Conservation (phyloP, 179 eudicot species). For the Monotropa hypopitys region DNA sequence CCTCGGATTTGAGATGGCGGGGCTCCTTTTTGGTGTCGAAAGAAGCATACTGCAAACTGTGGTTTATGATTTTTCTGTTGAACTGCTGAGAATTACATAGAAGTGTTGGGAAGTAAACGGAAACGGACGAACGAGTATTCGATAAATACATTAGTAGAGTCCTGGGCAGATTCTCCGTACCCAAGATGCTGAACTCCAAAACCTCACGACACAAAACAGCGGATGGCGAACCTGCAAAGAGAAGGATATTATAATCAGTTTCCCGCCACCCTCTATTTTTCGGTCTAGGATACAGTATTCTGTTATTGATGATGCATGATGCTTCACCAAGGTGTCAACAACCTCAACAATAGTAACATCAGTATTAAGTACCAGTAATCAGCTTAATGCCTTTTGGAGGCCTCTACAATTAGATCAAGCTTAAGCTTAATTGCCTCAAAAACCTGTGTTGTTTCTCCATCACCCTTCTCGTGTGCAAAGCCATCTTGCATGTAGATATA, state of each 20-base stretch:
- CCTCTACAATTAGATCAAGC: background rate
- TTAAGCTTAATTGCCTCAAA: background rate
- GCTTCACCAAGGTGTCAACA: background rate
- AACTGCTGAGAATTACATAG: slow-evolving; percentile 67
- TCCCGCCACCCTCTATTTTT: background rate
- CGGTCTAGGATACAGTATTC: background rate
- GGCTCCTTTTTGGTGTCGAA: slow-evolving; percentile 32
- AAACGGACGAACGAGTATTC: slow-evolving; percentile 56
- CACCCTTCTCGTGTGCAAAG: background rate
- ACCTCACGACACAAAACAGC: slow-evolving; percentile 58
- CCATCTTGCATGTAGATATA: background rate
- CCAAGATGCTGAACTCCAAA: slow-evolving; percentile 57
- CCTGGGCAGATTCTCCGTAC: slow-evolving; percentile 79
- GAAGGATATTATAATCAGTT: background rate
- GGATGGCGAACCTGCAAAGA: slow-evolving; percentile 56
- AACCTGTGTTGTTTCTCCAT: background rate
- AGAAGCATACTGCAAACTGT: slow-evolving; percentile 43
- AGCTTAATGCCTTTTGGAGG: background rate
- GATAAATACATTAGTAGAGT: slow-evolving; percentile 76
- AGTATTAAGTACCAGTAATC: background rate
- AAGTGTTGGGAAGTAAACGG: slow-evolving; percentile 69
- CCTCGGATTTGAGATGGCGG: slow-evolving; percentile 34
- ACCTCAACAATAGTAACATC: background rate
- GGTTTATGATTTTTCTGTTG: slow-evolving; percentile 60
- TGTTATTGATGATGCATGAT: background rate